A percentile compares a stretch with the other conserved stretches of the same genome.
Conservation (phyloP, 2,329 filamentous ascomycete genomes). For the Colletotrichum zoysiae region DNA sequence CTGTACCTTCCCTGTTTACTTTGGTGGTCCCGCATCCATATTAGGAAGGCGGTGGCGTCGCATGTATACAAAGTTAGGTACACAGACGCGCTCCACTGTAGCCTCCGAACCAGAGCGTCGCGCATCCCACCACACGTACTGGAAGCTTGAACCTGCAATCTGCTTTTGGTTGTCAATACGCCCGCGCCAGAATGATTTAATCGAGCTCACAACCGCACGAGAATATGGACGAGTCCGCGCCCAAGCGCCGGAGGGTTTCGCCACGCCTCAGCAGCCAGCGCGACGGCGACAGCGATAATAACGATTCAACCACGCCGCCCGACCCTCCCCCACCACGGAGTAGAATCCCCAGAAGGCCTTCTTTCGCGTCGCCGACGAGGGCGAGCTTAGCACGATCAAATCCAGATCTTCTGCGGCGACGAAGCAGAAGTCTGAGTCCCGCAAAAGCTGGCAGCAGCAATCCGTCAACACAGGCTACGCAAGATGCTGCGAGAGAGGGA, state of each 20-base stretch:
- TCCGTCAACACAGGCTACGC: constrained; percentile 6
- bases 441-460: constrained; percentile 43
- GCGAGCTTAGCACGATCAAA: constrained; percentile 73
- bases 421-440: constrained; percentile 32
- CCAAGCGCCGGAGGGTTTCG: constrained; percentile 75
- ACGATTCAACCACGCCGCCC: constrained; percentile 55
- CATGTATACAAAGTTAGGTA: constrained; percentile 37
- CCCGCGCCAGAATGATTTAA: not conserved
- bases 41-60: constrained; percentile 45
- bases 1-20: constrained; percentile 14
- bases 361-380: constrained; percentile 76
- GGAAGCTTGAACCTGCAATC: no score
- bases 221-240: constrained; percentile 66
- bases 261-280: constrained; percentile 57
- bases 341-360: constrained; percentile 58
- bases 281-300: constrained; percentile 25
- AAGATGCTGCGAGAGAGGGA: not conserved
- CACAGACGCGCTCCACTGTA: constrained; percentile 15
- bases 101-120: constrained; percentile 12
- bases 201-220: not conserved
- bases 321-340: constrained; percentile 45
- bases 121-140: not conserved
- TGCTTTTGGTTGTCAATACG: not conserved
- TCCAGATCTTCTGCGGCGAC: constrained; percentile 64
- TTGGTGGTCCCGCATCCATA: constrained; percentile 1